Conservation (phyloP, 164 flowering plant species). For the Echeveria elegans region DNA sequence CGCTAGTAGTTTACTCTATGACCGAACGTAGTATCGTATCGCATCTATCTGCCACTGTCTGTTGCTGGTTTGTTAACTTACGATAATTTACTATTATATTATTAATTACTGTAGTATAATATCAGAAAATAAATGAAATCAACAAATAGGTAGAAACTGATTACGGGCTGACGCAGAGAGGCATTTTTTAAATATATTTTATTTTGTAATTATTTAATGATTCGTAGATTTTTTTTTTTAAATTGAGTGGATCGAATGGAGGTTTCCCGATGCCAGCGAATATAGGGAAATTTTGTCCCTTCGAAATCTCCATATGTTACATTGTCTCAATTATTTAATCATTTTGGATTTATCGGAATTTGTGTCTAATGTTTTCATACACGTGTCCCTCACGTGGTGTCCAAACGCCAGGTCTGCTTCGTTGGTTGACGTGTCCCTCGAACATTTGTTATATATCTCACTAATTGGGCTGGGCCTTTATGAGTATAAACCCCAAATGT, state of each 20-base stretch:
- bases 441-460: no score
- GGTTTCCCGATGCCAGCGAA: slow-evolving; percentile 44
- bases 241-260: background rate
- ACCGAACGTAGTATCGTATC: background rate
- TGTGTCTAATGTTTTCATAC: background rate
- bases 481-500: no score
- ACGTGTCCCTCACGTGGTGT: background rate
- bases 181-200: background rate
- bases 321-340: background rate
- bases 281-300: slow-evolving; percentile 34
- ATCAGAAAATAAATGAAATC: background rate
- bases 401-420: no score
- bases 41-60: background rate
- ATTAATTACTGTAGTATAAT: no score
- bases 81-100: no score
- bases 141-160: background rate
- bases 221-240: background rate
- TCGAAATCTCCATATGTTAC: slow-evolving; percentile 4
- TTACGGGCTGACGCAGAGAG: background rate
- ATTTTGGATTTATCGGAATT: background rate
- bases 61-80: background rate
- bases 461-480: no score
- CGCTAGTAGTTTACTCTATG: background rate
- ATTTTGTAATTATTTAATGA: slow-evolving; percentile 2
- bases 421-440: background rate